These are phyloP conservation scores for Coemansia sp. DNA, from an alignment of 192 early-diverging fungal species.

Conservation along the genomic window DNA sequence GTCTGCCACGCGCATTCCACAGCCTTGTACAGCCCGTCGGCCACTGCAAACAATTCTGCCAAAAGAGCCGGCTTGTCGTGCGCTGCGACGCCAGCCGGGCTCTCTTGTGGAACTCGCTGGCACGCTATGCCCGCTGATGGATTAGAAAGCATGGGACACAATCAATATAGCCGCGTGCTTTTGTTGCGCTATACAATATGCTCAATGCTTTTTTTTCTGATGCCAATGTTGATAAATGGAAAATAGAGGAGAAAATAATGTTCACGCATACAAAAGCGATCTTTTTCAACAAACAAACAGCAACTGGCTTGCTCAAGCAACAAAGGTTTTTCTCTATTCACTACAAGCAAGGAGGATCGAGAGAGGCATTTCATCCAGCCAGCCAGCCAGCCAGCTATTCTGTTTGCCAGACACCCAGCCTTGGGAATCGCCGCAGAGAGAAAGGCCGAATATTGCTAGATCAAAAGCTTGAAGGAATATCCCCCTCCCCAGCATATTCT, in stretches of 20 bases:
- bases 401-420: neutral
- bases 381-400: too few relatives aligned
- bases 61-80: neutral
- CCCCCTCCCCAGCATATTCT: too few relatives aligned
- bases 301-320: neutral
- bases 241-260: neutral
- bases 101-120: neutral
- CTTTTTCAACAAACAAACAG: neutral
- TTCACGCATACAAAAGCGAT: neutral
- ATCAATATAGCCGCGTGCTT: neutral
- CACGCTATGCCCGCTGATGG: neutral
- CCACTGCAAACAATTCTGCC: neutral
- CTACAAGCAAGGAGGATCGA: neutral
- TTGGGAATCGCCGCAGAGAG: neutral
- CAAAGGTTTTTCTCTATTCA: neutral
- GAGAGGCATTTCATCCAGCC: neutral
- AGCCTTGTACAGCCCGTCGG: neutral
- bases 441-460: neutral
- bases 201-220: too few relatives aligned
- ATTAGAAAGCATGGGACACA: neutral
- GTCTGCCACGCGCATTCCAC: neutral
- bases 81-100: neutral
- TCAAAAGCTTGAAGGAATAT: too few relatives aligned
- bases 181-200: neutral
- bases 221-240: neutral